Base-by-base conservation (phyloP, 352 stramenopile genomes). In the Globisporangium acanthophoron region DNA sequence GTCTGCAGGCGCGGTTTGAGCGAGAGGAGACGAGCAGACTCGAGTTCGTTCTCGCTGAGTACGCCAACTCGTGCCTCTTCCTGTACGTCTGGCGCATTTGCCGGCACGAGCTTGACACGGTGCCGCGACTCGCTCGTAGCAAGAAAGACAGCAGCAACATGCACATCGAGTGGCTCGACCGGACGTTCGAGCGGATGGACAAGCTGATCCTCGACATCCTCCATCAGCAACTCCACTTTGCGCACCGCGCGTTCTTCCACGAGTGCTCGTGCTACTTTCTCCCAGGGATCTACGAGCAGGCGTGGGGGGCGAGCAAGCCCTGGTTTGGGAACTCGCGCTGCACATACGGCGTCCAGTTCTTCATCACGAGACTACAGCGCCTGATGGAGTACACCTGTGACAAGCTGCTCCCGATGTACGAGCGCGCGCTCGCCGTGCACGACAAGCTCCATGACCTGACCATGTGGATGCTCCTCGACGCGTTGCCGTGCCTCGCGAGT, bases 51-150 rank as follows among this genome's bases (percentile, higher is more conserved):
- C n/a, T 88, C 31, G 63, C 68, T 2, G 80, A 90, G 55, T 82
- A 87, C 51, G 75, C 80, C 0, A 78, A 80, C 47, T 67, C 78
- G 0, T 77, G 65, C 21, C 65, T 78, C 27, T 76, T 90, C 5
- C 64, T 81, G 15, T 85, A 85, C 24, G 74, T 82, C 7, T 90
- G 80, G 80, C 69, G 74, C 18, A 85, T 87, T 48, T 84, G 75
- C 44, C 69, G 78, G 0, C 61, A 88, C 52, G 67, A 88, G 54
- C 51, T 90, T 29, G 78, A 87, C 51, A 76, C 68, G 0, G 64
- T 78, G 8, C 67, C 71, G 24, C 65, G 64, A 18, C 66, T 82
- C 58, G 54, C 60, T 1, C 56, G 62, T 12, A 61, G 50, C 24
- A 52, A 52, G 21, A 64, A 64, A 27, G 54, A 54, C 8, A 9